Evolutionary conservation across 2,329 filamentous ascomycete species (phyloP).

Genomic region (Hypoxylon sp.): DNA sequence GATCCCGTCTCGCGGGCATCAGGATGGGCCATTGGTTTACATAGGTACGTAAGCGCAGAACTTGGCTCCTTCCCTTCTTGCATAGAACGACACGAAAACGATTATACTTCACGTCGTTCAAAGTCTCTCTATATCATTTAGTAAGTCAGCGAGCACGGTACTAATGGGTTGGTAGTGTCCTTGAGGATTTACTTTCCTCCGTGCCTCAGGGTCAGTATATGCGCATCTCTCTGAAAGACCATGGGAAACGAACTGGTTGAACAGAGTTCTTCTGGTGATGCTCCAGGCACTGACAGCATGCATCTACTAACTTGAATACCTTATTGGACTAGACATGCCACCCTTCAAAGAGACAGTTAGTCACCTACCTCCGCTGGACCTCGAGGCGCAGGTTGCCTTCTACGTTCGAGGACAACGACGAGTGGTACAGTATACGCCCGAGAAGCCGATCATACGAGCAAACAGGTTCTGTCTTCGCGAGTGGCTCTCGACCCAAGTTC

Average conservation of each 20-base stretch:
- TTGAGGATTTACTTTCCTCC: conserved; percentile 29
- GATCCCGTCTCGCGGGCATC: conserved; percentile 23
- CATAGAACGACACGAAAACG: background rate
- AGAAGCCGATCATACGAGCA: conserved; percentile 37
- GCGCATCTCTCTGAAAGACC: background rate
- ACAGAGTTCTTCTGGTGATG: background rate
- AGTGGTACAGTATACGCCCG: conserved; percentile 19
- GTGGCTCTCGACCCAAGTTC: conserved; percentile 47
- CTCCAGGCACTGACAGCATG: no score
- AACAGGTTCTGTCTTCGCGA: conserved; percentile 44
- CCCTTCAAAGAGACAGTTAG: conserved; percentile 30
- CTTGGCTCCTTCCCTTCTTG: background rate
- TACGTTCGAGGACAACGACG: conserved; percentile 17
- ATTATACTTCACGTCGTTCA: background rate
- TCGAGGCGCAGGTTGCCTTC: conserved; percentile 29
- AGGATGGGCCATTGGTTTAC: conserved; percentile 43
- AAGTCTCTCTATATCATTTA: no score
- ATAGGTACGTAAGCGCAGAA: conserved; percentile 34
- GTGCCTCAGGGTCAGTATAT: conserved; percentile 29
- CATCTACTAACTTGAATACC: background rate
- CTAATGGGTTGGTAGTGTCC: conserved; percentile 18
- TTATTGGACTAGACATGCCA: conserved; percentile 28
- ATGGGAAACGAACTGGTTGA: background rate
- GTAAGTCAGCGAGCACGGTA: background rate
- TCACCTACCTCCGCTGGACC: conserved; percentile 35